Evolutionary conservation across 805 yeast species (phyloP).

Genomic region (Soucietia sequanensis): DNA sequence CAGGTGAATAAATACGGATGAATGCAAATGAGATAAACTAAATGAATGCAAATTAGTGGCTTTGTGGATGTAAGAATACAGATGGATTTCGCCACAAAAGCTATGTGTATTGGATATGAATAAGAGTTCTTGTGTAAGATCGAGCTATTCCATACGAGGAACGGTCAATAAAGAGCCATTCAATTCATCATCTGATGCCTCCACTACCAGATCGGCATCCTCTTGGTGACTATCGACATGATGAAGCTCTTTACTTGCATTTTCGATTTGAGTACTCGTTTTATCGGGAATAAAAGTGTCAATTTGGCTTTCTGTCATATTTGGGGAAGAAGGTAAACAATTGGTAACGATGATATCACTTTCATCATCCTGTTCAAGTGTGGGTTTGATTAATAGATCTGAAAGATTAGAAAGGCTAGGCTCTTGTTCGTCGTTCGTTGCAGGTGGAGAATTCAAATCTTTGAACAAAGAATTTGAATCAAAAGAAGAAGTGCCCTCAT

Average conservation of each 20-base stretch:
- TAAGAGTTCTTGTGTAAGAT: too few relatives aligned
- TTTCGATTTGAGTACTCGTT: neutral
- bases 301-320: slow-evolving; percentile 9
- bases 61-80: too few relatives aligned
- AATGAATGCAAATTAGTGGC: too few relatives aligned
- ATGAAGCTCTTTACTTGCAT: neutral
- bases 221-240: slow-evolving; percentile 1
- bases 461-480: slow-evolving; percentile 7
- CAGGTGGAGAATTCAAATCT: neutral
- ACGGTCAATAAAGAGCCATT: slow-evolving; percentile 16
- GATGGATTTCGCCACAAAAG: too few relatives aligned
- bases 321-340: slow-evolving; percentile 18
- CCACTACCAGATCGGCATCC: slow-evolving; percentile 20
- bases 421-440: neutral
- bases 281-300: neutral
- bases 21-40: too few relatives aligned
- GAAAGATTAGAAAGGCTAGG: too few relatives aligned
- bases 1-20: neutral
- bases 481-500: too few relatives aligned
- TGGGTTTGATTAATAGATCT: too few relatives aligned
- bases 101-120: too few relatives aligned
- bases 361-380: too few relatives aligned
- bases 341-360: too few relatives aligned
- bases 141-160: too few relatives aligned
- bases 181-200: slow-evolving; percentile 34